Percentiles rank a stretch among this genome's conserved stretches.
These are phyloP conservation scores for Mycena citricolor DNA, from an alignment of 1,284 basidiomycete genomes.

Conservation along the genomic window DNA sequence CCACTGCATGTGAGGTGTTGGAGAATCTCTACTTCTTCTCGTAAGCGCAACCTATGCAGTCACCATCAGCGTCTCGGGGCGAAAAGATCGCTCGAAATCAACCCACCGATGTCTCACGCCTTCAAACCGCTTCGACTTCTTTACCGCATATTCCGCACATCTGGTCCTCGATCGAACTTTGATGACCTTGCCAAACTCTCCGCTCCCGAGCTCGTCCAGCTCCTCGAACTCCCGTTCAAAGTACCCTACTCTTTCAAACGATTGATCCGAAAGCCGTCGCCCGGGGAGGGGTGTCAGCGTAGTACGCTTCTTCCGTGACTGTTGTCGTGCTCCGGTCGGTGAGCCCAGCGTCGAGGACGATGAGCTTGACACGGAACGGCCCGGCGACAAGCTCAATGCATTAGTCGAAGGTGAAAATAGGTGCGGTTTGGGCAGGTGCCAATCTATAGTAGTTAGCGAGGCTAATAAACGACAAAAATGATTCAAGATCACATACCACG, in stretches of 20 bases:
- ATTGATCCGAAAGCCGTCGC: conserved; percentile 20
- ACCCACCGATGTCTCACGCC: conserved; percentile 88
- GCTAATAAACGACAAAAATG: conserved; percentile 15
- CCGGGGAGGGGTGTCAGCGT: conserved; percentile 27
- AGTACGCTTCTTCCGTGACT: conserved; percentile 30
- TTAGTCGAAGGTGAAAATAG: conserved; percentile 49
- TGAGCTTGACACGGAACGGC: conserved; percentile 21
- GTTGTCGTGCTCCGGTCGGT: conserved; percentile 20
- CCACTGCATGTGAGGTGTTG: conserved; percentile 58
- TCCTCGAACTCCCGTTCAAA: conserved; percentile 82
- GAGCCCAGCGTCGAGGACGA: conserved; percentile 12
- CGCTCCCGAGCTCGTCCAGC: conserved; percentile 83
- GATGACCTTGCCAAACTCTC: conserved; percentile 93
- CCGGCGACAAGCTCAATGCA: conserved; percentile 31
- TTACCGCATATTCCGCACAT: conserved; percentile 75
- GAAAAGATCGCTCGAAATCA: conserved; percentile 13
- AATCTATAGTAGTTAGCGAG: conserved; percentile 39
- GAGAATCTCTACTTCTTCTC: conserved; percentile 95
- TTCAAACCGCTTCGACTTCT: conserved; percentile 92
- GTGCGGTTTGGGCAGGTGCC: conserved; percentile 47
- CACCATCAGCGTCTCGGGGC: conserved; percentile 23
- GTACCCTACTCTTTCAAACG: conserved; percentile 53
- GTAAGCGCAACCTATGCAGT: conserved; percentile 69
- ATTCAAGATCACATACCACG: conserved; percentile 33
- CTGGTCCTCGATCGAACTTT: conserved; percentile 78